Base-by-base conservation (phyloP, 2,329 filamentous ascomycete species). In the Fusarium sp. region DNA sequence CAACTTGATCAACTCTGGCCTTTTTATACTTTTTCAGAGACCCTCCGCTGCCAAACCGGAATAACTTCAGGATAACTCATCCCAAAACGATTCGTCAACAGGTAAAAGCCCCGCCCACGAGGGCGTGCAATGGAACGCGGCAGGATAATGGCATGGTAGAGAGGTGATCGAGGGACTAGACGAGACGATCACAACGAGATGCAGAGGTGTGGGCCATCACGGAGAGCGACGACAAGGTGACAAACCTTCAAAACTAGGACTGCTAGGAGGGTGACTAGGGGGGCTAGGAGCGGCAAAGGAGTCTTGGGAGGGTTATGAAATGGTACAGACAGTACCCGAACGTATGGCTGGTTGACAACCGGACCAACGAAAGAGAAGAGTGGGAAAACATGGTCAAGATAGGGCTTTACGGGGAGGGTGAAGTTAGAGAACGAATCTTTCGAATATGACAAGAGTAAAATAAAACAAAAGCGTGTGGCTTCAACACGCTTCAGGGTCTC, bases 21-120 rank as follows among this genome's bases (percentile, higher is more conserved):
- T 82, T 89, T 90, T 90, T 90, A 90, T 90, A 90, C 82, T 84
- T 87, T 84, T 87, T 78, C 76, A 65, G 65, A 68, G 72, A 72
- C 75, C 77, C 73, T 77, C 76, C 77, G 72, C 66, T 74, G 78
- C 72, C 79, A 75, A 75, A 72, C 74, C 77, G 70, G 74, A 76
- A 69, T 74, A 77, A 75, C 71, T 73, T 75, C 72, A 78, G 79
- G 80, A 84, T 82, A 84, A 82, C 77, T 79, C 72, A 77, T 75
- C 73, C 74, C 72, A 76, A 78, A 77, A 82, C 78, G 75, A 84
- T 84, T 85, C 82, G 82, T 80, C 75, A 71, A 78, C 65, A 66
- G 67, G 64, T 41, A 68, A 73, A 55, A 75, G 81, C 82, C 83
- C 84, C 84, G 81, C 83, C 79, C 76, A 75, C 73, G 71, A 72